Conservation (phyloP, 2,329 filamentous ascomycete species). For the Pseudocercospora pini-densiflorae region DNA sequence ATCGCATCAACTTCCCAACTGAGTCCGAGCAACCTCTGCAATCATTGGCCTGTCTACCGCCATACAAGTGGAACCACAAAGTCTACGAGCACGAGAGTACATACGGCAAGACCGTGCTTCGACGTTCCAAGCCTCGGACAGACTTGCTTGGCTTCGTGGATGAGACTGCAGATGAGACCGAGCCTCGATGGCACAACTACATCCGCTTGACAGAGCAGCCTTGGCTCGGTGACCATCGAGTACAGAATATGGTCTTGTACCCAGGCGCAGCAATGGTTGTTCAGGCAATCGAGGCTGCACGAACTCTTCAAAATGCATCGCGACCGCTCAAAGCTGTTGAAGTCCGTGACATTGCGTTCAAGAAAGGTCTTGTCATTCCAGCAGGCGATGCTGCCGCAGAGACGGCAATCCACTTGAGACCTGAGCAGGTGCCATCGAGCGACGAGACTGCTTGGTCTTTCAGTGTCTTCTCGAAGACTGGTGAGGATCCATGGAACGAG, state of each 20-base stretch:
- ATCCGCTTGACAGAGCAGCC: conserved; percentile 29
- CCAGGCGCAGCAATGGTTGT: conserved; percentile 25
- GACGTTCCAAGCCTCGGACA: conserved; percentile 33
- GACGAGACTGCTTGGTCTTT: conserved; percentile 6
- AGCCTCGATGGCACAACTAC: conserved; percentile 32
- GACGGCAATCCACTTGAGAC: conserved; percentile 5
- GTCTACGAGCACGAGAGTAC: conserved; percentile 20
- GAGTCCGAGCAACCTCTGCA: background rate
- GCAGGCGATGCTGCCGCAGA: conserved; percentile 8
- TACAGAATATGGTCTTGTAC: conserved; percentile 20
- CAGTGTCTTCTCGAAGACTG: conserved; percentile 12
- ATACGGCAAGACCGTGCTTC: conserved; percentile 11
- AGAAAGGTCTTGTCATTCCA: conserved; percentile 16
- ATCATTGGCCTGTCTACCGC: conserved; percentile 7
- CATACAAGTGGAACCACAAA: conserved; percentile 21
- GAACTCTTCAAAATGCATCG: conserved; percentile 11
- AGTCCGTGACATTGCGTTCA: conserved; percentile 47
- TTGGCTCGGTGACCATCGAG: conserved; percentile 32
- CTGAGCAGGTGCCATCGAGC: background rate
- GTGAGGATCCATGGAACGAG: conserved; percentile 11
- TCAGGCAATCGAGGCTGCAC: conserved; percentile 29
- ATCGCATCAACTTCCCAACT: background rate
- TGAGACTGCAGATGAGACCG: background rate
- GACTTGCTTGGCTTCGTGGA: conserved; percentile 35
- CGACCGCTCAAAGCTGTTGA: conserved; percentile 44